Base-by-base conservation (phyloP, 768 basidiomycete species). In the Mycena rebaudengoi region DNA sequence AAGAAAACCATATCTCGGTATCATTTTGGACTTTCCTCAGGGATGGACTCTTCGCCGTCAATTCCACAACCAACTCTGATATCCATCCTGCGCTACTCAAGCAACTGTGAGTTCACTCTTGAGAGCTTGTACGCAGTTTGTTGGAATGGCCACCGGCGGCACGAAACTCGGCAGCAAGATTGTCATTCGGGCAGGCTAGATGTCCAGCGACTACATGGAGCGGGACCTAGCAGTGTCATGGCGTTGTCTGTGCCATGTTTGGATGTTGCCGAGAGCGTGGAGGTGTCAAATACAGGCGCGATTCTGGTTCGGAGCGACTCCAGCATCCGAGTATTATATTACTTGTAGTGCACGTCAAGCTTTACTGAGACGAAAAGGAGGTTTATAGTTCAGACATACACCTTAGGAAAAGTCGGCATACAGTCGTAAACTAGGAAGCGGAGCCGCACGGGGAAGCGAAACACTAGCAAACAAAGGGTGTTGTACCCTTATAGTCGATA, bases 281-380 rank as follows among this genome's bases (percentile, higher is more conserved):
- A 48, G 45, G 45, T 48, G 45, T 37, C 50, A 51, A 51, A 51
- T 51, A 51, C 50, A 20, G 50, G 50, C 20, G 50, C 50, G 50
- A 51, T 51, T 37, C 35, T 51, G 50, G 50, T 51, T 37, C 50
- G 16, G 20, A 51, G 50, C 21, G 50, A 51, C 26, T 51, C 50
- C 50, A 35, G 21, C 14, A 37, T 51, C 50, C 50, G 50, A 51
- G 4, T 51, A 51, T 51, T 51, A n/a, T 51, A 51, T 51, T 51
- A 51, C 21, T 51, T 51, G 50, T 51, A 51, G 50, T n/a, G n/a
- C n/a, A n/a, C 33, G 26, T 7, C 18, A 51, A 23, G 10, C 25
- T 51, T 37, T 25, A 37, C 16, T 37, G 23, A 23, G 50, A 51
- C 33, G 33, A 32, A 51, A 51, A 49, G 5, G 29, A 20, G 48